These are phyloP conservation scores for Prunus mongolica DNA, from an alignment of 306 rosid species.

Conservation along the genomic window DNA sequence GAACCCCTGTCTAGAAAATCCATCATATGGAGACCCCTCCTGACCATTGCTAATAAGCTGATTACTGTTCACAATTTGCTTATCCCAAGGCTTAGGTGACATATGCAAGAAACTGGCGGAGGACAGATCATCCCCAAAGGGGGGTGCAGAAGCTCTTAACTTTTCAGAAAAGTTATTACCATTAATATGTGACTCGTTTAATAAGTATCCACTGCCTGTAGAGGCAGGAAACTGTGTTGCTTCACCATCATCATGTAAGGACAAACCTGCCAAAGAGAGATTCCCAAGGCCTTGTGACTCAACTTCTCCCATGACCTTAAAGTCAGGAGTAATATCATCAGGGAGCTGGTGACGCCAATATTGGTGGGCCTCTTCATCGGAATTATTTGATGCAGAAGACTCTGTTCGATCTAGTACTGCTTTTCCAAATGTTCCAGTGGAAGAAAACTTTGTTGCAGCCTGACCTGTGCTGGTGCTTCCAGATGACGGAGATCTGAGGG, in stretches of 20 bases:
- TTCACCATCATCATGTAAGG: conserved; percentile 63
- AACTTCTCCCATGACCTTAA: conserved; percentile 78
- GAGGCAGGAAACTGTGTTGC: conserved; percentile 49
- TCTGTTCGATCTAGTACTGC: conserved; percentile 77
- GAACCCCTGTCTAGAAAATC: conserved; percentile 57
- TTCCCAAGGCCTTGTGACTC: conserved; percentile 62
- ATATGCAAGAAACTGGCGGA: conserved; percentile 49
- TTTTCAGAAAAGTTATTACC: conserved; percentile 59
- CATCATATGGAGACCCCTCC: conserved; percentile 54
- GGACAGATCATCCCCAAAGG: conserved; percentile 62
- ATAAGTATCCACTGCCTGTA: conserved; percentile 52
- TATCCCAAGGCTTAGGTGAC: conserved; percentile 71
- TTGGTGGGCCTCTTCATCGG: conserved; percentile 91
- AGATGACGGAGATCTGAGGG: conserved; percentile 67
- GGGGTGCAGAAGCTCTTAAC: conserved; percentile 55
- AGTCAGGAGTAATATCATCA: conserved; percentile 96
- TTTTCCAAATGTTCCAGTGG: conserved; percentile 69
- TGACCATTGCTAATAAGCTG: conserved; percentile 45
- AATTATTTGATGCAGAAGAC: conserved; percentile 74
- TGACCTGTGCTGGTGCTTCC: conserved; percentile 61
- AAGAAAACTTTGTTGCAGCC: conserved; percentile 35
- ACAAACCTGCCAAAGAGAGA: conserved; percentile 68
- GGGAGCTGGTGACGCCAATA: conserved; percentile 97
- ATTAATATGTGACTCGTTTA: conserved; percentile 56
- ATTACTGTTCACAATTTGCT: conserved; percentile 47